These are phyloP conservation scores for Zymoseptoria brevis DNA, from an alignment of 2,329 filamentous ascomycete genomes.

Conservation along the genomic window DNA sequence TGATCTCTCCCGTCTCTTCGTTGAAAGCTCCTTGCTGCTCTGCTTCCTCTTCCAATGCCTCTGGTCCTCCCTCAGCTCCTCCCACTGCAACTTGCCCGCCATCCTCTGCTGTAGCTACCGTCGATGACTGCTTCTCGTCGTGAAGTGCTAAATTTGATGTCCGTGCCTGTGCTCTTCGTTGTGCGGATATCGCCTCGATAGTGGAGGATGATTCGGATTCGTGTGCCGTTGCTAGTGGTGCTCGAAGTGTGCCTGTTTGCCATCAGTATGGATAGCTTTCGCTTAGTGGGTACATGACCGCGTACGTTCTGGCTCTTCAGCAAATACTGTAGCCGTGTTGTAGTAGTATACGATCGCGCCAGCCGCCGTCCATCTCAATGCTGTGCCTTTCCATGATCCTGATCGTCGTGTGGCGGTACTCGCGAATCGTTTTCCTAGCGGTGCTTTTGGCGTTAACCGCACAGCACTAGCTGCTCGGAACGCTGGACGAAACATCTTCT, in stretches of 20 bases:
- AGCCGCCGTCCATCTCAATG: constrained; percentile 66
- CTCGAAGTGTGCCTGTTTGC: constrained; percentile 22
- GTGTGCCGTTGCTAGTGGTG: constrained; percentile 34
- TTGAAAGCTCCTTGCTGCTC: constrained; percentile 89
- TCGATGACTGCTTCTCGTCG: constrained; percentile 4
- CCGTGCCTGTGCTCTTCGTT: constrained; percentile 30
- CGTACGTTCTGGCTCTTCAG: constrained; percentile 71
- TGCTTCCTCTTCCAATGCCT: constrained; percentile 69
- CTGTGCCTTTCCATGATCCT: constrained; percentile 73
- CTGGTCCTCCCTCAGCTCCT: constrained; percentile 44
- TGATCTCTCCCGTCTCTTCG: constrained; percentile 97
- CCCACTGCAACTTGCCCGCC: constrained; percentile 19
- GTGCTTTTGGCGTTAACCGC: constrained; percentile 29
- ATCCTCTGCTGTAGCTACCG: constrained; percentile 12
- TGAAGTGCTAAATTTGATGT: constrained; percentile 7
- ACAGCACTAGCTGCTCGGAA: constrained; percentile 35
- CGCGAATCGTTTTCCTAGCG: constrained; percentile 41
- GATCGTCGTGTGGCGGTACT: constrained; percentile 54
- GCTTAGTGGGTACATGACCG: neutral
- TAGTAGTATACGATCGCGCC: constrained; percentile 81
- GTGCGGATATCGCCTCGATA: constrained; percentile 37
- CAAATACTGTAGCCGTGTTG: constrained; percentile 80
- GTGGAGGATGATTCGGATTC: constrained; percentile 37
- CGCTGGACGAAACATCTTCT: constrained; percentile 46
- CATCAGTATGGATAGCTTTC: constrained; percentile 8